Conservation (phyloP, 208 protist genomes). For the Leishmania arabica region DNA sequence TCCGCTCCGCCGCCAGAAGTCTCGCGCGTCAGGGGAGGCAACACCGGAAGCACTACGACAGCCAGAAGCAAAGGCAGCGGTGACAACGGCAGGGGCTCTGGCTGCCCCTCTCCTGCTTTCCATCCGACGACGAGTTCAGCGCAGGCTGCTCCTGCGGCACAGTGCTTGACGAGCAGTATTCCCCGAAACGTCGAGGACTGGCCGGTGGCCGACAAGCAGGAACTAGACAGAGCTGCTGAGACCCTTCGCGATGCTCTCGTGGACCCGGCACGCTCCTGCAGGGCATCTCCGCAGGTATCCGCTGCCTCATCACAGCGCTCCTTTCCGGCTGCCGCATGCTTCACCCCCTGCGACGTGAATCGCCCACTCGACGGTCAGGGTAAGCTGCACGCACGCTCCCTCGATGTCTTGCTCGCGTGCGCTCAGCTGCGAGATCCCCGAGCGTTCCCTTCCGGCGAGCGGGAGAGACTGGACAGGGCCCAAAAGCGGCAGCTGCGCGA, state of each 20-base stretch:
- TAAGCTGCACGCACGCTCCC: conserved; percentile 4
- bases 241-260: conserved; percentile 10
- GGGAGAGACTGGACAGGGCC: conserved; percentile 31
- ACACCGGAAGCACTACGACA: background rate
- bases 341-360: conserved; percentile 9
- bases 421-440: conserved; percentile 36
- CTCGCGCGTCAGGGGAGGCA: background rate
- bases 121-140: background rate
- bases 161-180: background rate
- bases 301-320: background rate
- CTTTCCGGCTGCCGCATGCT: background rate
- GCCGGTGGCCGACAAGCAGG: background rate
- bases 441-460: conserved; percentile 29
- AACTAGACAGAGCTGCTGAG: conserved; percentile 11
- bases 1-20: background rate
- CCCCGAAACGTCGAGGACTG: background rate
- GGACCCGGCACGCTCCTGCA: background rate
- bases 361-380: background rate
- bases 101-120: background rate
- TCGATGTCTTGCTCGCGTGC: conserved; percentile 60
- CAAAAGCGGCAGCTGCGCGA: conserved; percentile 46
- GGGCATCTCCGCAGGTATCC: background rate
- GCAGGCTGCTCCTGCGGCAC: background rate
- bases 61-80: background rate
- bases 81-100: background rate